Base-by-base conservation (phyloP, 2,329 filamentous ascomycete genomes). In the Phialocephala sp. region DNA sequence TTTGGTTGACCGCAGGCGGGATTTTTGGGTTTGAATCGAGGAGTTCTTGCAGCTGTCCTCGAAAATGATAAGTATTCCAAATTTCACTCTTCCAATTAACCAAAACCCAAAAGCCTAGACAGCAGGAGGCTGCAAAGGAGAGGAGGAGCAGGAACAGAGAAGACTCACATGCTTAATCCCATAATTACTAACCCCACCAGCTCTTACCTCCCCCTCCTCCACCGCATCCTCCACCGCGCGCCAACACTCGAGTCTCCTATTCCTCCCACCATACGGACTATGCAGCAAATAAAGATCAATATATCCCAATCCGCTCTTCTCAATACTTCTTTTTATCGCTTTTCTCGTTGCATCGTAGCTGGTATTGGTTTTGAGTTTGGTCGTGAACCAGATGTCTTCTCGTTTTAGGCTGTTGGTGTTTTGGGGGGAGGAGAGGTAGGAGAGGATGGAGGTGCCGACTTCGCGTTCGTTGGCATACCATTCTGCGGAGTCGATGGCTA, bases 211-310 rank as follows among this genome's bases (percentile, higher is more conserved):
- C 0, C 91, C 91, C 1, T 87, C 89, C 4, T 84, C 77, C 36
- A 94, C 87, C 0, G 91, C 91, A 79, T 94, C 91, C 71, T 92
- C 89, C 0, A 95, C 80, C 0, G 92, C 92, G 71, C 80, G 84
- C 91, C 92, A 95, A 73, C 89, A 91, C 43, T 90, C 88, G 60
- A 91, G 76, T 4, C 92, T 83, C 8, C 87, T 88, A 71, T 85
- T 77, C 72, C 83, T 87, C 1, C 92, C 91, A 6, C 92, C 91
- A 71, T 92, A 92, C 0, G 92, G 92, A 57, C 88, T 91, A 74
- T 95, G 92, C 63, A 95, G 80, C 12, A 96, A 80, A 76, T 94
- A 94, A 54, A 95, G 77, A 73, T 95, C 92, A 63, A 94, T 87
- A 76, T 94, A 93, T 0, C 87, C 90, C 36, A 94, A 78, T 0